Evolutionary conservation across 371 early-diverging fungal genomes (phyloP).

Genomic region (Choanephora cucurbitarum): DNA sequence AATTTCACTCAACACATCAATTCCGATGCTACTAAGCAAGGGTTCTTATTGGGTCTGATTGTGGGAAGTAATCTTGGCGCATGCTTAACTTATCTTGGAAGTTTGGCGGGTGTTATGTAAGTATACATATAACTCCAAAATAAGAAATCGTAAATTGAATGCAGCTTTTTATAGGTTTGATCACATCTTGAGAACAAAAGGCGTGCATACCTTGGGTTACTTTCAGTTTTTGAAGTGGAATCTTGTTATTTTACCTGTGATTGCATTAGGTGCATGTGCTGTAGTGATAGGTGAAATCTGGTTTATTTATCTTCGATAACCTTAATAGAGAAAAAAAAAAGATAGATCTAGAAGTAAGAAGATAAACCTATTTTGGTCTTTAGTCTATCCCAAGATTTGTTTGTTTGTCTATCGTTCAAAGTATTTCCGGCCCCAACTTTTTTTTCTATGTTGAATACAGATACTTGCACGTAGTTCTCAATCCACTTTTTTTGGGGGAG

Average conservation of each 20-base stretch:
- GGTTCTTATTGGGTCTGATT: constrained; percentile 70
- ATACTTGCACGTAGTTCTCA: too few relatives aligned
- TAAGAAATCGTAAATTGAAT: neutral
- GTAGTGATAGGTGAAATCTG: constrained; percentile 57
- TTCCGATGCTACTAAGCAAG: constrained; percentile 47
- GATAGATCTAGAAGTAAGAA: neutral
- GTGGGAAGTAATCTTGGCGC: constrained; percentile 84
- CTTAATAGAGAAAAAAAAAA: neutral
- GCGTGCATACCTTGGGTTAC: constrained; percentile 54
- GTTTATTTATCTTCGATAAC: constrained; percentile 32
- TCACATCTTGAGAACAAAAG: constrained; percentile 63
- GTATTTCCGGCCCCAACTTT: too few relatives aligned
- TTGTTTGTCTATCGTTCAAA: too few relatives aligned
- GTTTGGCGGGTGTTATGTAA: constrained; percentile 83
- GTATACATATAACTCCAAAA: constrained; percentile 2
- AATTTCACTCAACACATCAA: constrained; percentile 48
- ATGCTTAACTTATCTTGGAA: constrained; percentile 71
- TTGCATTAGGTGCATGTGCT: constrained; percentile 50
- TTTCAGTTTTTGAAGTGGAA: constrained; percentile 66
- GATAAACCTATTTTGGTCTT: neutral
- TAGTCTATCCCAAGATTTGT: too few relatives aligned
- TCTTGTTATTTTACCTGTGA: constrained; percentile 58
- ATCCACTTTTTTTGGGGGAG: too few relatives aligned
- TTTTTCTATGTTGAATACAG: too few relatives aligned
- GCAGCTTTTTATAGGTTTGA: constrained; percentile 41